Percentiles rank a stretch among this genome's conserved stretches.
Conservation (phyloP, 805 yeast species). For the Pichia manshurica region DNA sequence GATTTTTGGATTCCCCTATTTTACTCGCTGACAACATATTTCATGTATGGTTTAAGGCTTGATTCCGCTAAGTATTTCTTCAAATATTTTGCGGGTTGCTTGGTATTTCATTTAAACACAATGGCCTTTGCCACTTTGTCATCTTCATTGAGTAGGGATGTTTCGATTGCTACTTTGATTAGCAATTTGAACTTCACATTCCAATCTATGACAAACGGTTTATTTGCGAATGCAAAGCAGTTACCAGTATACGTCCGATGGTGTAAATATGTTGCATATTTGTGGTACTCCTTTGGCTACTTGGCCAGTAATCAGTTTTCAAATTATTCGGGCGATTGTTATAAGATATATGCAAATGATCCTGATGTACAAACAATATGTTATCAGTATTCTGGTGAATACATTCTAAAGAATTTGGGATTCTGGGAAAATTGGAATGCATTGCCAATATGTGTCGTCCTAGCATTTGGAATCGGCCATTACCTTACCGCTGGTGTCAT, state of each 20-base stretch:
- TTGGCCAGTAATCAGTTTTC: slow-evolving; percentile 60
- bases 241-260: slow-evolving; percentile 86
- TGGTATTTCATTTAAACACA: slow-evolving; percentile 53
- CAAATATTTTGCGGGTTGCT: slow-evolving; percentile 51
- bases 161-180: slow-evolving; percentile 54
- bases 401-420: slow-evolving; percentile 52
- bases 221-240: slow-evolving; percentile 62
- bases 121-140: slow-evolving; percentile 48
- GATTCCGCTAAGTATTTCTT: slow-evolving; percentile 47
- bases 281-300: slow-evolving; percentile 77
- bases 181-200: slow-evolving; percentile 61
- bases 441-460: slow-evolving; percentile 54
- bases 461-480: slow-evolving; percentile 56
- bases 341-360: slow-evolving; percentile 29
- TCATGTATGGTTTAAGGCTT: slow-evolving; percentile 67
- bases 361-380: slow-evolving; percentile 33
- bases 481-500: slow-evolving; percentile 43
- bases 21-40: slow-evolving; percentile 59
- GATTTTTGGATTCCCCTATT: slow-evolving; percentile 59
- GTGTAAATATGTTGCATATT: slow-evolving; percentile 70
- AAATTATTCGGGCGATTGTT: slow-evolving; percentile 55
- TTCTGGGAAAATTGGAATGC: slow-evolving; percentile 59
- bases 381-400: slow-evolving; percentile 47
- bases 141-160: slow-evolving; percentile 55
- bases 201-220: slow-evolving; percentile 77